Evolutionary conservation across 306 rosid species (phyloP).

Genomic region (Luffa acutangula): DNA sequence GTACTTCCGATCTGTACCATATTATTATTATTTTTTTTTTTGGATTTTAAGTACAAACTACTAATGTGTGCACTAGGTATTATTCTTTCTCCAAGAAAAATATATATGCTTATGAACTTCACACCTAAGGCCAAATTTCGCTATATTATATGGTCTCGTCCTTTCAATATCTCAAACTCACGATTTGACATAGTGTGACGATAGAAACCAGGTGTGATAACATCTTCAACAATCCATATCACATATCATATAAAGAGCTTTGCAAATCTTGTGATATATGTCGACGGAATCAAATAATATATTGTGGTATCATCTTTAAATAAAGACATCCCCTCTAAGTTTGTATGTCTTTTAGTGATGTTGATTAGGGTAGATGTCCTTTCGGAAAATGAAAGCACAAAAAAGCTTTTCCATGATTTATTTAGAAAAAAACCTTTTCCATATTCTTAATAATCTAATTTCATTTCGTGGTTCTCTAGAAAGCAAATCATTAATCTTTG

Average conservation of each 20-base stretch:
- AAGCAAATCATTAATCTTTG: too few species aligned
- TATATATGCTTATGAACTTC: too few species aligned
- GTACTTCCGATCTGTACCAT: too few species aligned
- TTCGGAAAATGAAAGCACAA: background rate
- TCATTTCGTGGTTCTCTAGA: background rate
- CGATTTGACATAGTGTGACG: background rate
- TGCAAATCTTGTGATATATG: background rate
- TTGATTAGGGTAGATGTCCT: background rate
- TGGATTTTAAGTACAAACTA: too few species aligned
- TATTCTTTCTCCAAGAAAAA: too few species aligned
- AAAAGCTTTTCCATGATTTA: background rate
- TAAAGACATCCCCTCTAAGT: background rate
- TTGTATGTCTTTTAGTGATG: background rate
- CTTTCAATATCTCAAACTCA: background rate
- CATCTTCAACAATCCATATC: background rate
- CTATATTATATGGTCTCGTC: background rate
- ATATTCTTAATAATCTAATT: background rate
- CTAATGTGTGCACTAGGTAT: too few species aligned
- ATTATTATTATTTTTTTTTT: too few species aligned
- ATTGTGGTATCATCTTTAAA: background rate
- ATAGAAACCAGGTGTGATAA: background rate
- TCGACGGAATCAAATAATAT: background rate
- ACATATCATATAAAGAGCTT: background rate
- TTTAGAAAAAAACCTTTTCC: background rate
- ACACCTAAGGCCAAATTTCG: too few species aligned